phyloP scores from a whole-genome alignment of 2,329 filamentous ascomycete species.

The Nemania sp. region DNA sequence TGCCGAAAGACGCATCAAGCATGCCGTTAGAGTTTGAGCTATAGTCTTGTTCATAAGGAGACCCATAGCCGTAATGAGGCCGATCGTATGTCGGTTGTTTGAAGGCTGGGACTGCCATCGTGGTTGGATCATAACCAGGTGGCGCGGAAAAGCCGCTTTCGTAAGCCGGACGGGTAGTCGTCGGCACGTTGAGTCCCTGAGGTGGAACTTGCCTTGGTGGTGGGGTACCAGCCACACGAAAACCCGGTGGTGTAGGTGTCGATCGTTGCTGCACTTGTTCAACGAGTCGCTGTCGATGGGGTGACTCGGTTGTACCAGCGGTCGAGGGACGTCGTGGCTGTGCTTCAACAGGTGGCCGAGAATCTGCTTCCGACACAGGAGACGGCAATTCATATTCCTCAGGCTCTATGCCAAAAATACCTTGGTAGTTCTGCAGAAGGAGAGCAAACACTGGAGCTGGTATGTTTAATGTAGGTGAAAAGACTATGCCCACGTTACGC shows the following conservation, averaged over 20 bases:
- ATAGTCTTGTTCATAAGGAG: conserved; percentile 50
- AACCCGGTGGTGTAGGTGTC: conserved; percentile 65
- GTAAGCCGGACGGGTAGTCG: conserved; percentile 58
- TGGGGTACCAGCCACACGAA: conserved; percentile 58
- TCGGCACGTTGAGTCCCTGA: conserved; percentile 48
- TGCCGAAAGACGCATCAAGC: conserved; percentile 54
- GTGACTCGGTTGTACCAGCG: conserved; percentile 62
- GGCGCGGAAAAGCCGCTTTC: conserved; percentile 57
- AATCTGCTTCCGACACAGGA: conserved; percentile 56
- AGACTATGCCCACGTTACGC: conserved; percentile 96
- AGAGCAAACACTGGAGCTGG: conserved; percentile 93
- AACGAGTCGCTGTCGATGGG: conserved; percentile 63
- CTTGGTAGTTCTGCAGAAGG: conserved; percentile 89
- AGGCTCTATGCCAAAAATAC: conserved; percentile 81
- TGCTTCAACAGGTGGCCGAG: conserved; percentile 46
- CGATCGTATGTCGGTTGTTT: conserved; percentile 55
- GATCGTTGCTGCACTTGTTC: conserved; percentile 56
- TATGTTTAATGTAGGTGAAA: conserved; percentile 96
- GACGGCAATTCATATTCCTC: conserved; percentile 71
- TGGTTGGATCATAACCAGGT: conserved; percentile 53
- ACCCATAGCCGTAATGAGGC: conserved; percentile 49
- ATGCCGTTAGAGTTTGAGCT: conserved; percentile 45
- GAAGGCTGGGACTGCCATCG: conserved; percentile 23
- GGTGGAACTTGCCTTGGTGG: conserved; percentile 56
- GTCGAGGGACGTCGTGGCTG: conserved; percentile 63